Conservation (phyloP, 169 alveolate species). For the Cryptosporidium sp. region DNA sequence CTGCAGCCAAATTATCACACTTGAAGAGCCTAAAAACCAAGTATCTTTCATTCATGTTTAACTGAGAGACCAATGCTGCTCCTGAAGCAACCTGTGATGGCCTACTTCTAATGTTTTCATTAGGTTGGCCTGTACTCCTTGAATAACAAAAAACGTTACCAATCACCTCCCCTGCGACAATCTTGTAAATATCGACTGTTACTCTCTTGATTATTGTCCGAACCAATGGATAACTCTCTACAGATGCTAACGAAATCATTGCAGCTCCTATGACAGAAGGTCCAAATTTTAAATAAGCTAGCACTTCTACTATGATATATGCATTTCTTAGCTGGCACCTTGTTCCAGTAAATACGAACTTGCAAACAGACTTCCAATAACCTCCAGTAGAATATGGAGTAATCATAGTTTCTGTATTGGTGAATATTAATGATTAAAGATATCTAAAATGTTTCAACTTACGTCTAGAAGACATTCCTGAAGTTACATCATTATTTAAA, state of each 20-base stretch:
- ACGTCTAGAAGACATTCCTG: conserved; percentile 39
- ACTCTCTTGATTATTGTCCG: conserved; percentile 78
- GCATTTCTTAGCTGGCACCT: conserved; percentile 27
- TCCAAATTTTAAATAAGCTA: conserved; percentile 62
- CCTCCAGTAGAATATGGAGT: conserved; percentile 59
- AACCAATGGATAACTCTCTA: conserved; percentile 78
- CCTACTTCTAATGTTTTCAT: conserved; percentile 75
- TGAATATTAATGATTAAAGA: background rate
- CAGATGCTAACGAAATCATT: conserved; percentile 79
- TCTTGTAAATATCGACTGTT: conserved; percentile 76
- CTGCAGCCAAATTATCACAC: conserved; percentile 86
- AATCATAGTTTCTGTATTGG: conserved; percentile 25
- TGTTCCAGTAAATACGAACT: conserved; percentile 69
- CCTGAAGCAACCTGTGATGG: conserved; percentile 79
- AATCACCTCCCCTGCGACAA: conserved; percentile 79
- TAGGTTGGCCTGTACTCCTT: conserved; percentile 77
- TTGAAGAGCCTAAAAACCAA: conserved; percentile 82
- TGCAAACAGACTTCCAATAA: conserved; percentile 55
- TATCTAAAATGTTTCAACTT: background rate
- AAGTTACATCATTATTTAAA: conserved; percentile 26
- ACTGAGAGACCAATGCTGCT: conserved; percentile 79
- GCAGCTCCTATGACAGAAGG: conserved; percentile 76
- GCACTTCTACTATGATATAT: conserved; percentile 51
- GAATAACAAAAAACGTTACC: conserved; percentile 80
- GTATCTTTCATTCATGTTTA: conserved; percentile 77